phyloP scores from a whole-genome alignment of 1,139 yeast species.

The Debaryomyces subglobosus region DNA sequence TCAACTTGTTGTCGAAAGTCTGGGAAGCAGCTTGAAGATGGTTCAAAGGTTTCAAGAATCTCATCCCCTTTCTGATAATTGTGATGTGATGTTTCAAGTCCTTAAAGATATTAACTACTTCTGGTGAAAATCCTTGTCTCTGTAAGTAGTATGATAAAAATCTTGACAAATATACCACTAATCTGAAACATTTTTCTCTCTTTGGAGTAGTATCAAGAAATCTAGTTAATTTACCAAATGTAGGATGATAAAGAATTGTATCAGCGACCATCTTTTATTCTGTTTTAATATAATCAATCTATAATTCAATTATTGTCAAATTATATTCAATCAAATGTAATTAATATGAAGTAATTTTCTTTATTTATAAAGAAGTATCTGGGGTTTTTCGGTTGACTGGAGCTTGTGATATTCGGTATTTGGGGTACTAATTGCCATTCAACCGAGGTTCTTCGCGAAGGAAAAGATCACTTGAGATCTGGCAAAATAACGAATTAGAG shows the following conservation, averaged over 20 bases:
- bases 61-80: conserved; percentile 78
- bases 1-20: conserved; percentile 70
- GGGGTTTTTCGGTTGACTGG: conserved; percentile 4
- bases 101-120: conserved; percentile 53
- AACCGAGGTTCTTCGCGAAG: conserved; percentile 1
- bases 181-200: conserved; percentile 74
- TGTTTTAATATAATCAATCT: neutral
- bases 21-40: conserved; percentile 73
- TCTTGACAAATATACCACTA: conserved; percentile 80
- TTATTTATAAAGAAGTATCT: neutral
- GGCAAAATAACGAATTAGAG: neutral
- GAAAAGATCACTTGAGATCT: neutral
- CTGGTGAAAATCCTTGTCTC: conserved; percentile 60
- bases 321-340: neutral
- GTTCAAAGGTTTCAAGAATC: conserved; percentile 81
- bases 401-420: conserved; percentile 3
- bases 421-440: conserved; percentile 2
- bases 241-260: conserved; percentile 73
- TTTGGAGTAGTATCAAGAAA: conserved; percentile 67
- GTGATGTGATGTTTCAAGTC: conserved; percentile 62
- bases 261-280: conserved; percentile 59
- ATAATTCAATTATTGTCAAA: conserved; percentile 1
- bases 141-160: conserved; percentile 67
- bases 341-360: neutral
- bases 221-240: conserved; percentile 61